Base-by-base conservation (phyloP, 2,329 filamentous ascomycete species). In the Ophiostoma sp. region DNA sequence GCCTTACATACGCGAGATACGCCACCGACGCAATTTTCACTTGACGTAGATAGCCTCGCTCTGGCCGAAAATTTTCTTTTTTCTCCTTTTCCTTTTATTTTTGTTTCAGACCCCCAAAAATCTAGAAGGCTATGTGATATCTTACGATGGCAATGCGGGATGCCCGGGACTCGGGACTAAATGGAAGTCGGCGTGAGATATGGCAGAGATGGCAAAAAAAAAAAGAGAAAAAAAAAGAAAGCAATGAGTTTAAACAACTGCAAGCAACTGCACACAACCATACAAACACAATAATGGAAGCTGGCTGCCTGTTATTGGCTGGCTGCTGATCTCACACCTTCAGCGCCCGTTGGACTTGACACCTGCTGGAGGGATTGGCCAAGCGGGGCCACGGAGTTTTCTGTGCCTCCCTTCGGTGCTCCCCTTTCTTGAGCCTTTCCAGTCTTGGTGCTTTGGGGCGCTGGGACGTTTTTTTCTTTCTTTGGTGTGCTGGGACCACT, bases 1-100 rank as follows among this genome's bases (percentile, higher is more conserved):
- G 25, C 22, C 55, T 15, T 19, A 19, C 55, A 22, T 25, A 11
- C 25, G 11, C n/a, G 25, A 15, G 50, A 59, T 59, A 33, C 55
- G 55, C 55, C 55, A 57, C 55, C 55, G 55, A 57, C 25, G 55
- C 28, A 59, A 59, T 59, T 59, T 33, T 59, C 28, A 57, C 52
- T 19, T 33, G 5, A 31, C 25, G 25, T 28, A 31, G 55, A 57
- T 31, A n/a, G 55, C 55, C 55, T 59, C 55, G 55, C 28, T 33
- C 28, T 59, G 55, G 12, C 55, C 55, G 15, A 33, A 28, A 9
- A 2, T 3, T 22, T 55, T 4, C 12, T 22, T 55, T 15, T 22
- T 12, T 12, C 12, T 55, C 11, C 4, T 17, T 25, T 11, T 55
- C 28, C n/a, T 22, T 52, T 52, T 52, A 22, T 52, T 52, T 9